Base-by-base conservation (phyloP, 108 stramenopile genomes). In the Seminavis robusta region DNA sequence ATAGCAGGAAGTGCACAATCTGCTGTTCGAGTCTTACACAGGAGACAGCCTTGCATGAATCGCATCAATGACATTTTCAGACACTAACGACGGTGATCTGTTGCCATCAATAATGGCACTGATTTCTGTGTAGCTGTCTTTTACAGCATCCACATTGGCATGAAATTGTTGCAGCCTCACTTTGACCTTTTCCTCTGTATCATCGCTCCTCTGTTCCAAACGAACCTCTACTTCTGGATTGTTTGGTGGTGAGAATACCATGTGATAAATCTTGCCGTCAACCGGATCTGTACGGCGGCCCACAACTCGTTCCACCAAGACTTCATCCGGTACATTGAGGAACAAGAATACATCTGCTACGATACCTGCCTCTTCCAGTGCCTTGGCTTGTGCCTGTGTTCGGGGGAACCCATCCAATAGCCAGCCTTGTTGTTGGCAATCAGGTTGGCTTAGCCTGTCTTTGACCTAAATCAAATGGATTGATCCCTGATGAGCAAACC, bases 321-420 rank as follows among this genome's bases (percentile, higher is more conserved):
- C 62, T 39, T 80, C 81, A 45, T 94, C 90, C 11, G 91, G 89
- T 19, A 96, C 95, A 56, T 96, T 72, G 8, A 96, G 72, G 40
- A 93, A 68, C 46, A 96, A 44, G 67, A 94, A 93, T 28, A 75
- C 67, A 63, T 93, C 80, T 20, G 87, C 74, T 21, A 63, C 43
- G 42, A 93, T 54, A 17, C 95, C 95, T 36, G 73, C 63, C 16
- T 67, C 72, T 33, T 71, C 67, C 7, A 95, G 79, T 1, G 90
- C 89, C 24, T 86, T 76, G 28, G 91, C 91, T 62, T 94, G 92
- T 8, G 72, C 81, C 27, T 59, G 71, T 11, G 95, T 96, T 16
- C 95, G 87, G 0, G 95, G 95, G 64, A 96, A 94, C n/a, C 95
- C 95, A 58, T 96, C 95, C 7, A 96, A 79, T 26, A 96, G 81